phyloP scores from a whole-genome alignment of 352 stramenopile species.

The Globisporangium emineosum region DNA sequence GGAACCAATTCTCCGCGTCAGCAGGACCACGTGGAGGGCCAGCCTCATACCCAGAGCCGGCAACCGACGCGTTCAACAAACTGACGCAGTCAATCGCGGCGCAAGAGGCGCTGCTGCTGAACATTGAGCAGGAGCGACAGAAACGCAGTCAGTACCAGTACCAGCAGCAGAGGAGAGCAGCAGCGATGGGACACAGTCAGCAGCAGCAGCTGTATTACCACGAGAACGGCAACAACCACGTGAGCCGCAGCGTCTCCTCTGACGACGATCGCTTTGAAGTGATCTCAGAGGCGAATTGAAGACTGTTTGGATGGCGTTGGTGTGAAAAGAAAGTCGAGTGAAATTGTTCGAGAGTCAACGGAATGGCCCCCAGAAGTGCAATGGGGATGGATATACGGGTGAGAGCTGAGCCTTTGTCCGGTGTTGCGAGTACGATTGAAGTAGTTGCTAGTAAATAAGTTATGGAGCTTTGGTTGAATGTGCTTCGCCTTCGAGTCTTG shows the following conservation, averaged over 20 bases:
- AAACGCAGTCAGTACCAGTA: slow-evolving; percentile 9
- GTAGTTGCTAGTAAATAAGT: not conserved
- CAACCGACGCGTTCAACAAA: slow-evolving; percentile 13
- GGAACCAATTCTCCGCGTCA: not conserved
- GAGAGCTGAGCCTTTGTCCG: too few relatives aligned
- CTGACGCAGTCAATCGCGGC: slow-evolving; percentile 18
- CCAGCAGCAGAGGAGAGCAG: not conserved
- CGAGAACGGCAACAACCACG: too few relatives aligned
- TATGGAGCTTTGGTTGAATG: not conserved
- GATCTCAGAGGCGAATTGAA: slow-evolving; percentile 15
- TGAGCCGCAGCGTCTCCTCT: not conserved
- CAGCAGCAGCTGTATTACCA: slow-evolving; percentile 4
- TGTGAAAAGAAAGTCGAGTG: too few relatives aligned
- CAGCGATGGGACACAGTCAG: not conserved
- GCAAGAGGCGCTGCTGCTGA: slow-evolving; percentile 17
- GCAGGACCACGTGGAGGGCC: not conserved
- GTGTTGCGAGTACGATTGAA: not conserved
- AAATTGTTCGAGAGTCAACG: too few relatives aligned
- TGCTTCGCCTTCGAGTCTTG: too few relatives aligned
- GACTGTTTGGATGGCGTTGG: too few relatives aligned
- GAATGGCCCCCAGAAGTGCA: not conserved
- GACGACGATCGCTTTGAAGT: slow-evolving; percentile 23
- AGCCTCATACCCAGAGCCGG: not conserved
- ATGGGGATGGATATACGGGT: not conserved
- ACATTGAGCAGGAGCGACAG: slow-evolving; percentile 14